Conservation (phyloP, 129 eudicot genomes). For the Rutidosis leptorrhynchoides region DNA sequence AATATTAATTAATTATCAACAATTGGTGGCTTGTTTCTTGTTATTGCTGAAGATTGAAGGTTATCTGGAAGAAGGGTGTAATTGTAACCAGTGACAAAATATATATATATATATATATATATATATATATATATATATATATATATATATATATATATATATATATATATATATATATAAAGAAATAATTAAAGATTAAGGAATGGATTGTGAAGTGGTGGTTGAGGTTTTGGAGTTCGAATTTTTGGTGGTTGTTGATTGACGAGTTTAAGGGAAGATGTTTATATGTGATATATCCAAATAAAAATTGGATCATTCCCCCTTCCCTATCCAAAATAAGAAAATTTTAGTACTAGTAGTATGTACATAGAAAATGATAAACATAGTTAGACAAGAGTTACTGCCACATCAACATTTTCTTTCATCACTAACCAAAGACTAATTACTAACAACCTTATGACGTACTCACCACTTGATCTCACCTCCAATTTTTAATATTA, state of each 20-base stretch:
- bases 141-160: too few relatives aligned
- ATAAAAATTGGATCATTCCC: not conserved
- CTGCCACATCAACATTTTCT: too few relatives aligned
- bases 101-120: too few relatives aligned
- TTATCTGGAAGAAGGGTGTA: slow-evolving; percentile 5
- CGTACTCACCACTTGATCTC: too few relatives aligned
- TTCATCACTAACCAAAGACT: too few relatives aligned
- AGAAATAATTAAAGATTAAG: not conserved
- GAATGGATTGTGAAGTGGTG: slow-evolving; percentile 4
- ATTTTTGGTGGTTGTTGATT: not conserved
- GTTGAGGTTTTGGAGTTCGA: slow-evolving; percentile 24
- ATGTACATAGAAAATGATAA: too few relatives aligned
- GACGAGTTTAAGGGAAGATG: not conserved
- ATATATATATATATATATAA: too few relatives aligned
- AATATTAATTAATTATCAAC: not conserved
- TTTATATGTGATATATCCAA: not conserved
- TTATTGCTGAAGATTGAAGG: not conserved
- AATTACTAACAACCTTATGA: too few relatives aligned
- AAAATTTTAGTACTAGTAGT: too few relatives aligned
- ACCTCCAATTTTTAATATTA: too few relatives aligned
- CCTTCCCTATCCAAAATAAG: not conserved
- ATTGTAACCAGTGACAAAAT: not conserved
- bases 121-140: too few relatives aligned
- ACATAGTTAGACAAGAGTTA: too few relatives aligned
- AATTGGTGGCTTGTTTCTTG: not conserved